Evolutionary conservation across 1,139 yeast species (phyloP).

Genomic region (Lodderomyces jiufengensis): DNA sequence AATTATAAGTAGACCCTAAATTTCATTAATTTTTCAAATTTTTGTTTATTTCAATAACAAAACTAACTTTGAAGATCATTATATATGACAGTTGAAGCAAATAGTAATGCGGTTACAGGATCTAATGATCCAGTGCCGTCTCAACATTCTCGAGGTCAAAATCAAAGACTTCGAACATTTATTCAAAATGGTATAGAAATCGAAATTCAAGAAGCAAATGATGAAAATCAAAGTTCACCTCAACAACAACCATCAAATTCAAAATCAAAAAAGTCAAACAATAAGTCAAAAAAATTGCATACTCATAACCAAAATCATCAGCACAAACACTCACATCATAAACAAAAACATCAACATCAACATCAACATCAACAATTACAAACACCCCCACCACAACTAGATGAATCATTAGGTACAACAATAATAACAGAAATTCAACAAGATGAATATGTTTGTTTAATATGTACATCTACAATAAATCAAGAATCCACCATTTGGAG

Average conservation of each 20-base stretch:
- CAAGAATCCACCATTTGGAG: constrained; percentile 69
- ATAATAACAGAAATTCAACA: constrained; percentile 54
- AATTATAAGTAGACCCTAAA: no score
- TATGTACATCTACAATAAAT: constrained; percentile 80
- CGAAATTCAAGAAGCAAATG: constrained; percentile 4
- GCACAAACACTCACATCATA: no score
- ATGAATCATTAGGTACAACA: constrained; percentile 35
- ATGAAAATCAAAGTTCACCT: neutral
- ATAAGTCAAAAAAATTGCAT: no score
- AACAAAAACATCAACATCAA: no score
- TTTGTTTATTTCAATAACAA: no score
- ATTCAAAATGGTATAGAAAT: constrained; percentile 4
- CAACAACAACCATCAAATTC: no score
- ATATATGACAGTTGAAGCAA: neutral
- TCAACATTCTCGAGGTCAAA: no score
- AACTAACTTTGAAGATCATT: no score
- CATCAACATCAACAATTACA: no score
- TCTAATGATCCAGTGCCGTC: neutral
- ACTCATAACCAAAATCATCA: no score
- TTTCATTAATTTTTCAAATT: no score
- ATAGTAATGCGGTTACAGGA: neutral
- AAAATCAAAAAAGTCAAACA: no score
- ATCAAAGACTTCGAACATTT: neutral
- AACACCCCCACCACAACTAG: constrained; percentile 6
- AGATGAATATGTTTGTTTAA: constrained; percentile 73